Evolutionary conservation across 306 rosid species (phyloP).

Genomic region (Cyamopsis tetragonoloba): DNA sequence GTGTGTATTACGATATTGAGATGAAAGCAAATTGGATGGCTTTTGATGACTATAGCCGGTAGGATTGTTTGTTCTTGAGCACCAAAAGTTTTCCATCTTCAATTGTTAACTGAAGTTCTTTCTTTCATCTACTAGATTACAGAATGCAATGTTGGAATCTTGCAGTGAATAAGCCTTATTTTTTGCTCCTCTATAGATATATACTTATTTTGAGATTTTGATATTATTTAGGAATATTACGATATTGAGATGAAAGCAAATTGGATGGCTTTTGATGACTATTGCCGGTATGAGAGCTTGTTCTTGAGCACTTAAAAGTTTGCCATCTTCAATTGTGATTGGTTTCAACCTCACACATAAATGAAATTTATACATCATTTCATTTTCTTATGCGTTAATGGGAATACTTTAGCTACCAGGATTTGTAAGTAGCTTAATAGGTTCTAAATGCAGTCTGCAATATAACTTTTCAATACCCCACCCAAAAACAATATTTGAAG

Average conservation of each 20-base stretch:
- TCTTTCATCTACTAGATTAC: too few relatives aligned
- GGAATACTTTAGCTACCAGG: not conserved
- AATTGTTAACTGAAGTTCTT: too few relatives aligned
- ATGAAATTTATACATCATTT: not conserved
- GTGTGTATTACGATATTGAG: conserved; percentile 60
- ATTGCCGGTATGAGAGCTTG: conserved; percentile 59
- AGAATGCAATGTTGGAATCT: not conserved
- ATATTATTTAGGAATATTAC: conserved; percentile 46
- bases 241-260: conserved; percentile 61
- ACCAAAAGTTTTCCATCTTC: conserved; percentile 1
- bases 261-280: conserved; percentile 65
- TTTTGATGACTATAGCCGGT: conserved; percentile 75
- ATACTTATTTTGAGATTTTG: conserved; percentile 17
- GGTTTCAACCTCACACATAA: not conserved
- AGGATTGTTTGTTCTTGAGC: conserved; percentile 21
- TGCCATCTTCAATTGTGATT: conserved; percentile 6
- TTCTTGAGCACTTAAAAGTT: conserved; percentile 12
- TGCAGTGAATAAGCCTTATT: not conserved
- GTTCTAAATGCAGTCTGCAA: not conserved
- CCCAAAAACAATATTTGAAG: not conserved
- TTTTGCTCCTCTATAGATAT: not conserved
- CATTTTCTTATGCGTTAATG: conserved; percentile 5
- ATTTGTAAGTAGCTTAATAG: conserved; percentile 7
- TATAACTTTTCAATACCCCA: not conserved
- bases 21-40: conserved; percentile 62